Evolutionary conservation across 1,284 basidiomycete genomes (phyloP).

Genomic region (Sanguinoderma infundibulare): DNA sequence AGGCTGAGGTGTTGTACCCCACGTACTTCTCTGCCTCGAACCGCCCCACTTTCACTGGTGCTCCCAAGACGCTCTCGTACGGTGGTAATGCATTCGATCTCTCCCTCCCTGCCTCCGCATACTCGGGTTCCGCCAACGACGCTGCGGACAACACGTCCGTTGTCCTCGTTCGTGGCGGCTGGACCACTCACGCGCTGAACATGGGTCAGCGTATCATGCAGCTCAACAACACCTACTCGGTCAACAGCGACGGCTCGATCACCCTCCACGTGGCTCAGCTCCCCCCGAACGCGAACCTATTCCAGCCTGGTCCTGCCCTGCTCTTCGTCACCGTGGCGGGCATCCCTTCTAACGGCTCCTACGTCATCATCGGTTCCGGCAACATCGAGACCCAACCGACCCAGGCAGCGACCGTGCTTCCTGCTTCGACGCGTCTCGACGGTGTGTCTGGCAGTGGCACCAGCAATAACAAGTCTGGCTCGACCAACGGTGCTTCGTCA

Average conservation of each 20-base stretch:
- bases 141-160: slow-evolving; percentile 82
- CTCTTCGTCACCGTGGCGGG: slow-evolving; percentile 84
- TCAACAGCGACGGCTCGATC: slow-evolving; percentile 75
- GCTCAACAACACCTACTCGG: slow-evolving; percentile 83
- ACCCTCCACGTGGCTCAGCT: slow-evolving; percentile 80
- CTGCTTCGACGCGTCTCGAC: slow-evolving; percentile 48
- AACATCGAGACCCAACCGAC: slow-evolving; percentile 72
- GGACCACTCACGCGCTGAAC: slow-evolving; percentile 95
- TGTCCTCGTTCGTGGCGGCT: slow-evolving; percentile 84
- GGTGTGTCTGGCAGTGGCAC: slow-evolving; percentile 37
- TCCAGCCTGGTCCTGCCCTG: slow-evolving; percentile 87
- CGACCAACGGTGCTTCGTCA: slow-evolving; percentile 20
- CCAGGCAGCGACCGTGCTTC: slow-evolving; percentile 51
- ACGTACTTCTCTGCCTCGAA: slow-evolving; percentile 76
- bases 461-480: slow-evolving; percentile 11
- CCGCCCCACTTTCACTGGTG: slow-evolving; percentile 74
- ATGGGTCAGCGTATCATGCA: slow-evolving; percentile 86
- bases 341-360: slow-evolving; percentile 80
- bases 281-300: slow-evolving; percentile 82
- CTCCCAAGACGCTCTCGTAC: slow-evolving; percentile 79
- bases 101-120: slow-evolving; percentile 63
- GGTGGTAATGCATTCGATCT: slow-evolving; percentile 86
- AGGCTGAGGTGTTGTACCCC: slow-evolving; percentile 88
- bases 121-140: slow-evolving; percentile 67
- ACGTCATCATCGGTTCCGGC: slow-evolving; percentile 82